phyloP scores from a whole-genome alignment of 768 basidiomycete genomes.

The Rhizopogon sp. region DNA sequence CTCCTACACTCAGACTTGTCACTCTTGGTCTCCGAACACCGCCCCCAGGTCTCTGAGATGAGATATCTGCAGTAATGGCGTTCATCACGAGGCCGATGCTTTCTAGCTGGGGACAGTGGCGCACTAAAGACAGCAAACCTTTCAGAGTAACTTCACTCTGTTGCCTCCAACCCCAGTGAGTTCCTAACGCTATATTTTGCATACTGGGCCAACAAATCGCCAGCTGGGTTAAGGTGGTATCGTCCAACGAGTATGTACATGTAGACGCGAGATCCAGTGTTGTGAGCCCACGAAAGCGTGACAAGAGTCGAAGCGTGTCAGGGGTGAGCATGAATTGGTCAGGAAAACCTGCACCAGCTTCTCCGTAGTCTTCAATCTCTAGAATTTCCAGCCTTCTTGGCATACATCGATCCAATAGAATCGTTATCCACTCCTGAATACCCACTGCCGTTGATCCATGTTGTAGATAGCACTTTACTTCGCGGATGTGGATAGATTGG shows the following conservation, averaged over 20 bases:
- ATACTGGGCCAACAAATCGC: constrained; percentile 2
- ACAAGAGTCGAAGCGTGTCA: constrained; percentile 1
- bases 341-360: neutral
- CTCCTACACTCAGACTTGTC: neutral
- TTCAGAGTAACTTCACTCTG: constrained; percentile 1
- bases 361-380: neutral
- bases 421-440: neutral
- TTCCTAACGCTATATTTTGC: constrained; percentile 1
- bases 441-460: neutral
- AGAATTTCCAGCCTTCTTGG: neutral
- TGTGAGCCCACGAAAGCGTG: neutral
- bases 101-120: constrained; percentile 1
- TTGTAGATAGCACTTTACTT: neutral
- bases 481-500: neutral
- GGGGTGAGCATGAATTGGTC: neutral
- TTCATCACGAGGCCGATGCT: constrained; percentile 1
- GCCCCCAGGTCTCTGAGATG: constrained; percentile 1
- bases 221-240: constrained; percentile 2
- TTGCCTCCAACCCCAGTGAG: constrained; percentile 1
- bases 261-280: neutral
- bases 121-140: constrained; percentile 4
- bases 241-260: constrained; percentile 3
- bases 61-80: neutral
- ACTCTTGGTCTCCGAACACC: neutral
- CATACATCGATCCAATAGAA: neutral